Percentiles rank a stretch among this genome's conserved stretches.
phyloP scores from a whole-genome alignment of 2,329 filamentous ascomycete genomes.

The Tolypocladium tundrense region DNA sequence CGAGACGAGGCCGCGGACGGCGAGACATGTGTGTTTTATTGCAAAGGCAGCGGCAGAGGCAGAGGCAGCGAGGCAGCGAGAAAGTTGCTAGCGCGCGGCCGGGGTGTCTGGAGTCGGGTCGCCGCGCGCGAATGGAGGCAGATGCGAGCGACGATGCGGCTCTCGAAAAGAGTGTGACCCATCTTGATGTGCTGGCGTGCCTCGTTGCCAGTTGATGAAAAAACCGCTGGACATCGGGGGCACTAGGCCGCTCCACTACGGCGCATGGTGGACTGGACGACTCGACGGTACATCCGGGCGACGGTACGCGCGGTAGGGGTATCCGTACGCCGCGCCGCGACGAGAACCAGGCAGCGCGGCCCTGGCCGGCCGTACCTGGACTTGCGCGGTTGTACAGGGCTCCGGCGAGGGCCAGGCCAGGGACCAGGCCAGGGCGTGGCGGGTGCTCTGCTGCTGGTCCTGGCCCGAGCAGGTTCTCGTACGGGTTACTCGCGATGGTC shows the following conservation, averaged over 20 bases:
- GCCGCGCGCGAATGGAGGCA: conserved; percentile 26
- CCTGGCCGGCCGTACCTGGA: too few species aligned
- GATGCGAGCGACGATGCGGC: conserved; percentile 57
- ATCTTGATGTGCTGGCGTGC: conserved; percentile 86
- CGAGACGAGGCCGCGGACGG: conserved; percentile 41
- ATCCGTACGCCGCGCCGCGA: not conserved
- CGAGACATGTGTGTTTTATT: conserved; percentile 57
- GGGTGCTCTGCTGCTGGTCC: not conserved
- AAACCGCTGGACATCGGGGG: conserved; percentile 48
- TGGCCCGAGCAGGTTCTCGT: too few species aligned
- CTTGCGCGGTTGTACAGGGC: not conserved
- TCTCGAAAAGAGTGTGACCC: conserved; percentile 54
- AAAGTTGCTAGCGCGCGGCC: conserved; percentile 37
- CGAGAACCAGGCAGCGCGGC: not conserved
- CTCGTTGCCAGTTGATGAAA: conserved; percentile 68
- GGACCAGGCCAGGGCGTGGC: not conserved
- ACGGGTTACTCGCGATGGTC: too few species aligned
- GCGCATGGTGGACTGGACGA: conserved; percentile 23
- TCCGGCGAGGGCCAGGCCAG: not conserved
- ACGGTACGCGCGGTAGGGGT: not conserved
- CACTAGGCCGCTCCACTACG: conserved; percentile 53
- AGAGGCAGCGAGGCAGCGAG: conserved; percentile 3
- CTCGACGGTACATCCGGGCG: too few species aligned
- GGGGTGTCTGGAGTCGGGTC: conserved; percentile 31
- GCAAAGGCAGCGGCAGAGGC: conserved; percentile 27